Conservation (phyloP, 305 asterid genomes). For the Plantago coronopus region DNA sequence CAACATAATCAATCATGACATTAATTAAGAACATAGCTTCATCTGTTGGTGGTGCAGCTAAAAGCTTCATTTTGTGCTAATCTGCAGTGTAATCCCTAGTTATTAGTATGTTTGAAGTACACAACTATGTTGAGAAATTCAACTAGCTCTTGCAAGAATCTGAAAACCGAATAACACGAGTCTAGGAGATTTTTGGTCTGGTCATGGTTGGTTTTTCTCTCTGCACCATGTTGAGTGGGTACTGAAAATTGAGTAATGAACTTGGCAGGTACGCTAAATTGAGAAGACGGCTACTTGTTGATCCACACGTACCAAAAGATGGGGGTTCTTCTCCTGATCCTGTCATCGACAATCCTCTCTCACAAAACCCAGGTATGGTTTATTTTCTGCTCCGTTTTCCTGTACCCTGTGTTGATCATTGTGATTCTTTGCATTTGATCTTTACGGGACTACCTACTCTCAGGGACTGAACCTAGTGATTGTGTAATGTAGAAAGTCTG, state of each 20-base stretch:
- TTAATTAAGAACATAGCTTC: slow-evolving; percentile 3
- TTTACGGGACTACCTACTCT: neutral
- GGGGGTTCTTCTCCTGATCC: slow-evolving; percentile 66
- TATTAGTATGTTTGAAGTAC: neutral
- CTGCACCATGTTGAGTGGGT: neutral
- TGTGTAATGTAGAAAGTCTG: neutral
- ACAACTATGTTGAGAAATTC: slow-evolving; percentile 9
- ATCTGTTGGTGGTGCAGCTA: slow-evolving; percentile 3
- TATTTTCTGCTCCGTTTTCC: slow-evolving; percentile 1
- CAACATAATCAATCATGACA: neutral
- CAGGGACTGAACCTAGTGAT: neutral
- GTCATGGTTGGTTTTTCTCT: neutral
- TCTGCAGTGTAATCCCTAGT: neutral
- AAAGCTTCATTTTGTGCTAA: slow-evolving; percentile 3
- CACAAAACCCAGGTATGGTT: slow-evolving; percentile 76
- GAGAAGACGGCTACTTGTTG: slow-evolving; percentile 79
- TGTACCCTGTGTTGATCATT: neutral
- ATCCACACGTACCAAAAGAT: slow-evolving; percentile 72
- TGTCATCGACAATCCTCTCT: slow-evolving; percentile 84
- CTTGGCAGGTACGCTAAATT: slow-evolving; percentile 71
- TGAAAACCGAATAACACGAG: neutral
- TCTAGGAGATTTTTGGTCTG: neutral
- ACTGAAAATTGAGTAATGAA: neutral
- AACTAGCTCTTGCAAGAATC: slow-evolving; percentile 1
- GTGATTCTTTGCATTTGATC: neutral